Evolutionary conservation across 169 alveolate species (phyloP).

Genomic region (Pseudocohnilembus persalinus): DNA sequence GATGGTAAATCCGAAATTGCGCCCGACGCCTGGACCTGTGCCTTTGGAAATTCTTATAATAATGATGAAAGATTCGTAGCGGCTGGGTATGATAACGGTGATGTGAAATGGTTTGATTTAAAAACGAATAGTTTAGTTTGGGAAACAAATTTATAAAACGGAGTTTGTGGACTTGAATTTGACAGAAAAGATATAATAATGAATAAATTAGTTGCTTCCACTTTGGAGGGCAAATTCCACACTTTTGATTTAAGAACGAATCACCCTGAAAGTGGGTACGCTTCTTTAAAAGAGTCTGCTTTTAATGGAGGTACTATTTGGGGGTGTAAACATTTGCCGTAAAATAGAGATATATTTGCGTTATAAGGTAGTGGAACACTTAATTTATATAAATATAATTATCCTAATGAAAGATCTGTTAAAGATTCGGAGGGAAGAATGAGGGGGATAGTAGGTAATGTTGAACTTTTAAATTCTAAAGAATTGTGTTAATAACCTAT

Average conservation of each 20-base stretch:
- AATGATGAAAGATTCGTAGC: conserved; percentile 87
- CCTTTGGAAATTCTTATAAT: conserved; percentile 89
- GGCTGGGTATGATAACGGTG: conserved; percentile 96
- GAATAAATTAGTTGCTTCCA: conserved; percentile 90
- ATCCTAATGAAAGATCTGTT: conserved; percentile 80
- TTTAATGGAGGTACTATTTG: conserved; percentile 88
- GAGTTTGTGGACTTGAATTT: conserved; percentile 90
- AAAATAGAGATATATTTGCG: conserved; percentile 90
- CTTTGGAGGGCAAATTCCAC: conserved; percentile 89
- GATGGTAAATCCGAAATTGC: conserved; percentile 61
- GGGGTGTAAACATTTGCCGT: conserved; percentile 92
- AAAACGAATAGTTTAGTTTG: conserved; percentile 77
- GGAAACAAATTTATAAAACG: conserved; percentile 91
- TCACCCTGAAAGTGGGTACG: conserved; percentile 88
- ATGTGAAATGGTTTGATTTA: conserved; percentile 91
- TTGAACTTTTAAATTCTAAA: conserved; percentile 86
- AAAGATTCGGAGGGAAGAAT: conserved; percentile 82
- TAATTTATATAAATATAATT: conserved; percentile 79
- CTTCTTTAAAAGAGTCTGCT: conserved; percentile 81
- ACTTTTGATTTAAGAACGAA: conserved; percentile 90
- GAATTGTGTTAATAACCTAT: conserved; percentile 92
- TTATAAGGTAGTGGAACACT: conserved; percentile 89
- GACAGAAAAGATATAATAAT: conserved; percentile 89
- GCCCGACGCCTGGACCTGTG: conserved; percentile 95
- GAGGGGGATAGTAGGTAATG: conserved; percentile 90